phyloP scores from a whole-genome alignment of 305 asterid species.

The Solanum hybrid region DNA sequence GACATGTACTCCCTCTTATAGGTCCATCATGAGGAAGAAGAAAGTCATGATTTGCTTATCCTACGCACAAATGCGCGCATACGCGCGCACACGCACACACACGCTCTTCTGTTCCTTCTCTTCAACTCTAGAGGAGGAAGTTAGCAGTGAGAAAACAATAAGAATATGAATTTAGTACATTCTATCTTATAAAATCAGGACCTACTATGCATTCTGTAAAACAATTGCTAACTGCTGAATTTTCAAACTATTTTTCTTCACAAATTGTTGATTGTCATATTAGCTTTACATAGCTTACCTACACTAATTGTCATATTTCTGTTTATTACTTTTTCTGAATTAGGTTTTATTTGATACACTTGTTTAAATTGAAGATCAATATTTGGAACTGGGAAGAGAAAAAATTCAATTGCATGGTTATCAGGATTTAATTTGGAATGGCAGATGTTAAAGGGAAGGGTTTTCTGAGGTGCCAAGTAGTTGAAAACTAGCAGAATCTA shows the following conservation, averaged over 20 bases:
- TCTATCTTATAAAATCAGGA: background rate
- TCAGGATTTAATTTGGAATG: background rate
- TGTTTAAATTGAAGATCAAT: background rate
- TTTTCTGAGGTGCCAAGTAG: background rate
- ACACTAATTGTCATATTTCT: background rate
- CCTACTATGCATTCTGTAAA: background rate
- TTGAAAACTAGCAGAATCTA: background rate
- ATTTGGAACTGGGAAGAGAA: background rate
- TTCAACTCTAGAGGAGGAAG: background rate
- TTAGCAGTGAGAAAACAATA: background rate
- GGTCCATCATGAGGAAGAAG: background rate
- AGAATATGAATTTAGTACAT: background rate
- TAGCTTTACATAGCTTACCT: background rate
- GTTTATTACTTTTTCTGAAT: background rate
- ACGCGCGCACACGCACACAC: background rate
- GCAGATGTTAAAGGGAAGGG: background rate
- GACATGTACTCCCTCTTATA: background rate
- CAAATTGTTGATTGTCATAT: background rate
- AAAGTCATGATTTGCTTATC: background rate
- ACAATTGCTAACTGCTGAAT: background rate
- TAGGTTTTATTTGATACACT: background rate
- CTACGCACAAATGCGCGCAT: background rate
- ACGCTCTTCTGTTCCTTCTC: background rate
- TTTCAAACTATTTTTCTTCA: background rate
- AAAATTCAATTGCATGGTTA: background rate